Evolutionary conservation across 2,329 filamentous ascomycete species (phyloP).

Genomic region (Apiospora saccharicola): DNA sequence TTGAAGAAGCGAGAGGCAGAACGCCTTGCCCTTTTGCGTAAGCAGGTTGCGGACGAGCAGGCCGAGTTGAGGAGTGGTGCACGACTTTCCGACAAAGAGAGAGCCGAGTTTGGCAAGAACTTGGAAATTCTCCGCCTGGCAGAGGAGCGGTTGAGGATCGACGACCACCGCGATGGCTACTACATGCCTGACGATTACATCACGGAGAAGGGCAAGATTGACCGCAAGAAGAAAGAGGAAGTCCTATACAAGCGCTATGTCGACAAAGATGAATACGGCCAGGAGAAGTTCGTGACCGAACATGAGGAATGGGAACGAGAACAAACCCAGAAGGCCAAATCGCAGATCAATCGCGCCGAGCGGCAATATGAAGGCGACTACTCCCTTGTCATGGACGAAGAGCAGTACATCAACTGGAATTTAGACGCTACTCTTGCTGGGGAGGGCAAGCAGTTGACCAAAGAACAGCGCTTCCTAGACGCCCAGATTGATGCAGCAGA

Average conservation of each 20-base stretch:
- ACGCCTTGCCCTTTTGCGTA: constrained; percentile 82
- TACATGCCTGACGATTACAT: constrained; percentile 94
- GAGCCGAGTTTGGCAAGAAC: constrained; percentile 88
- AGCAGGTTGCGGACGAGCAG: constrained; percentile 89
- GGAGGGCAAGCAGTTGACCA: constrained; percentile 73
- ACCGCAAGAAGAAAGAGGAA: constrained; percentile 85
- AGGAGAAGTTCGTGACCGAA: constrained; percentile 90
- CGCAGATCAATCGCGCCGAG: constrained; percentile 80
- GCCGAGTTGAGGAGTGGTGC: constrained; percentile 81
- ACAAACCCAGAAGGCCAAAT: constrained; percentile 85
- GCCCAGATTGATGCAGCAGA: constrained; percentile 89
- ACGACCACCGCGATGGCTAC: constrained; percentile 93
- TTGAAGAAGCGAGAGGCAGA: constrained; percentile 91
- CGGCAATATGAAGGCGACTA: constrained; percentile 83
- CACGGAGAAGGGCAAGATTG: constrained; percentile 89
- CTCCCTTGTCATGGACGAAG: constrained; percentile 90
- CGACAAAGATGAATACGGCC: constrained; percentile 84
- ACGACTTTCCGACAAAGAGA: constrained; percentile 78
- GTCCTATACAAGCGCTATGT: constrained; percentile 91
- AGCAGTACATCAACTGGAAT: constrained; percentile 86
- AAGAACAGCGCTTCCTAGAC: constrained; percentile 80
- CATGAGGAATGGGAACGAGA: constrained; percentile 96
- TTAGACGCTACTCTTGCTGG: constrained; percentile 77
- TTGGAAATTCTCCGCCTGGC: constrained; percentile 81
- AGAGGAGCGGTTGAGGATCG: constrained; percentile 85